These are phyloP conservation scores for Wickerhamiella siamensis DNA, from an alignment of 805 yeast genomes.

Conservation along the genomic window DNA sequence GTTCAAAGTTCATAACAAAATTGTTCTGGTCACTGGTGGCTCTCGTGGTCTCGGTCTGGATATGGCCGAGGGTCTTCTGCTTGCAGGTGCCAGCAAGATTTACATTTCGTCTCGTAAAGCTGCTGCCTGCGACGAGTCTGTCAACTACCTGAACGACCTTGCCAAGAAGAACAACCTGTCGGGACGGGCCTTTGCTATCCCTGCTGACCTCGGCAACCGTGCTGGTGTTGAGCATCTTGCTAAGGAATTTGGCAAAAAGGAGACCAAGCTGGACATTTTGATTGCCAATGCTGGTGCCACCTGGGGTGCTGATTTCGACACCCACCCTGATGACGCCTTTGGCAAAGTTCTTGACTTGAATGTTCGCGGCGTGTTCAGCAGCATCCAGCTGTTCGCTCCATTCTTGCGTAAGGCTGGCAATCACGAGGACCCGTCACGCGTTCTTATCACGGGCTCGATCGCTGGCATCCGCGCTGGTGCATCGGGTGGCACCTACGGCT, in stretches of 20 bases:
- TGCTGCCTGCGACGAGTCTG: conserved; percentile 48
- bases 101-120: conserved; percentile 52
- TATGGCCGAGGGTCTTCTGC: conserved; percentile 49
- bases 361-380: conserved; percentile 51
- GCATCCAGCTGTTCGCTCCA: conserved; percentile 50
- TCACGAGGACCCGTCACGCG: conserved; percentile 46
- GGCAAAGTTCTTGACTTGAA: conserved; percentile 51
- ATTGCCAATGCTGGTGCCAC: conserved; percentile 70
- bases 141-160: conserved; percentile 19
- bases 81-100: conserved; percentile 47
- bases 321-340: conserved; percentile 47
- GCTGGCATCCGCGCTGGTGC: conserved; percentile 36
- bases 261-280: conserved; percentile 41
- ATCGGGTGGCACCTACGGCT: conserved; percentile 49
- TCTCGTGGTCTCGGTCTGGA: conserved; percentile 60
- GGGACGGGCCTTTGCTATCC: conserved; percentile 32
- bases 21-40: conserved; percentile 59
- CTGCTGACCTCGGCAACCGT: conserved; percentile 42
- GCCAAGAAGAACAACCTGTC: conserved; percentile 19
- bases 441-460: conserved; percentile 52
- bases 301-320: conserved; percentile 55
- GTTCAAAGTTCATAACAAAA: conserved; percentile 40
- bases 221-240: conserved; percentile 35
- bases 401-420: conserved; percentile 39
- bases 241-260: conserved; percentile 28